Conservation (phyloP, 768 basidiomycete species). For the Kwoniella dendrophila region DNA sequence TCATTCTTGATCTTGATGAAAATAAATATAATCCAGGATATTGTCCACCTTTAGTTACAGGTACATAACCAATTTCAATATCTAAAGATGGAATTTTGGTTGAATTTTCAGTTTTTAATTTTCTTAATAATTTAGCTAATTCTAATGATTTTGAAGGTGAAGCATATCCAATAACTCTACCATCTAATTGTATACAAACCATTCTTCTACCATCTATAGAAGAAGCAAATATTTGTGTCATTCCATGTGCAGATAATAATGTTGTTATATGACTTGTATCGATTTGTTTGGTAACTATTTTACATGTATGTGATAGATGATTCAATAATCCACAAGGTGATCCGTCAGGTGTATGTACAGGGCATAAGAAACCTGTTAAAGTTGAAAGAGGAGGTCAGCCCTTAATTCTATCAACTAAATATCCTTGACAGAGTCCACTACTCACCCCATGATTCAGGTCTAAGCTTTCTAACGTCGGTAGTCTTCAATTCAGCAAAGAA, state of each 20-base stretch:
- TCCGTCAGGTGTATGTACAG: constrained; percentile 98
- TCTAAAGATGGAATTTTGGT: constrained; percentile 84
- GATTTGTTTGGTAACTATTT: constrained; percentile 78
- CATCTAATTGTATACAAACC: constrained; percentile 91
- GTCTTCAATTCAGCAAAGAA: constrained; percentile 99
- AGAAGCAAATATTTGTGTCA: constrained; percentile 84
- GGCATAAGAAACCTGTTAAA: constrained; percentile 83
- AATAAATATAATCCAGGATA: constrained; percentile 96
- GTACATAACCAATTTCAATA: constrained; percentile 90
- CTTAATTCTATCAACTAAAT: neutral
- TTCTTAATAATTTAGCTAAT: constrained; percentile 80
- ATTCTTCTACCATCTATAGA: constrained; percentile 79
- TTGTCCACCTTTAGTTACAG: constrained; percentile 86
- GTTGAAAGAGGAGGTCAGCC: neutral
- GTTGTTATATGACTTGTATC: constrained; percentile 75
- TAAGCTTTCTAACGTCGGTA: constrained; percentile 90
- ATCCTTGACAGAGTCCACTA: constrained; percentile 4
- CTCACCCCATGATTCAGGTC: constrained; percentile 97
- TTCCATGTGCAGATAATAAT: constrained; percentile 82
- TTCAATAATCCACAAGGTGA: constrained; percentile 96
- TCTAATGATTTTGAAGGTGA: constrained; percentile 70
- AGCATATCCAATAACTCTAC: constrained; percentile 92
- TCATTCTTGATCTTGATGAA: constrained; percentile 84
- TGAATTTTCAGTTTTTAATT: constrained; percentile 90
- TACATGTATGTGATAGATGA: constrained; percentile 90